Base-by-base conservation (phyloP, 192 early-diverging fungal species). In the Backusella westeae region DNA sequence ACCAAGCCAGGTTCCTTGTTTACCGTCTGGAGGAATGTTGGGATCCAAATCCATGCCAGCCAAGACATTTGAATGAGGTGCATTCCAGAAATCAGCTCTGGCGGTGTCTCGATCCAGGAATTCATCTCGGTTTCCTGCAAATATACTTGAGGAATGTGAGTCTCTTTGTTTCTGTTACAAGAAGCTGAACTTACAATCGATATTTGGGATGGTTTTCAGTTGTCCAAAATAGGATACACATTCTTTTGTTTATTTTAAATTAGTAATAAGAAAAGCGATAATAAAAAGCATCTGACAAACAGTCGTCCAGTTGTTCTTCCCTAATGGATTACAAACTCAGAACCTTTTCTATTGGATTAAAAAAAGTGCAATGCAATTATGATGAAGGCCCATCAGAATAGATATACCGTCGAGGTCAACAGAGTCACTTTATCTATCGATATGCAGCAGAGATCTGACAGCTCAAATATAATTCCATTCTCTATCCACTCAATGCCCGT, bases 121-220 rank as follows among this genome's bases (percentile, higher is more conserved):
- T 73, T 88, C 87, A 72, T 88, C 87, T 52, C 87, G 70, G 53
- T 88, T 88, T 56, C 80, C 81, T 10, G 83, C 85, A 41, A 88
- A 85, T 5, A 83, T 77, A 74, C 87, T 87, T 76, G n/a, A 9
- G 42, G 1, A 21, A 4, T 1, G 39, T 15, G 19, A 69, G 21
- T 8, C 2, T 53, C 21, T n/a, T 4, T n/a, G 1, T 46, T 32
- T 53, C 72, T 9, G 29, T 10, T 49, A n/a, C 26, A 23, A 65
- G 26, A 42, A 32, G 3, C 32, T 9, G 6, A 65, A 77, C 76
- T 72, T 77, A 86, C 85, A 86, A 81, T 53, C 74, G 75, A 66
- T 83, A 86, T 56, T 81, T 52, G 2, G 77, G 78, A 69, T 86
- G 82, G 7, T 72, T 39, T 70, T 82, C 70, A 15, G 70, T 21